These are phyloP conservation scores for Escallonia rubra DNA, from an alignment of 129 eudicot species.

Conservation along the genomic window DNA sequence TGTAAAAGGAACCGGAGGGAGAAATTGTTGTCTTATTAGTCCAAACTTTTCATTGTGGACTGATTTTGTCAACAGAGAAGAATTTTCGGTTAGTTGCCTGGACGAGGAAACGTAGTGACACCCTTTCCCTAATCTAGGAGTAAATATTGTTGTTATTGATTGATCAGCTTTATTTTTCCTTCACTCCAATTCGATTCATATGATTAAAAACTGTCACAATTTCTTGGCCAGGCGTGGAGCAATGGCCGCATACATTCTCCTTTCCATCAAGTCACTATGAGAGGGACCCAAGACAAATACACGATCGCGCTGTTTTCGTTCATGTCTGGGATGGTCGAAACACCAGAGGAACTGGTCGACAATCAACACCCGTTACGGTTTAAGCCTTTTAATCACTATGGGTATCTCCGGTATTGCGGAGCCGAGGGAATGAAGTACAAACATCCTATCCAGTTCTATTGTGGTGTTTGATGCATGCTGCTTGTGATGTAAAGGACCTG, in stretches of 20 bases:
- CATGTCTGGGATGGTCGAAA: conserved; percentile 28
- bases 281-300: conserved; percentile 28
- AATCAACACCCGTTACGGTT: conserved; percentile 29
- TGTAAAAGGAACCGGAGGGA: too few species aligned
- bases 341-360: conserved; percentile 43
- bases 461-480: background rate
- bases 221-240: conserved; percentile 40
- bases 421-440: background rate
- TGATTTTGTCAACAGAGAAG: too few species aligned
- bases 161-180: too few species aligned
- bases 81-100: too few species aligned
- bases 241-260: conserved; percentile 40
- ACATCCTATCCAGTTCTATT: background rate
- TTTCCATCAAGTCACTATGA: conserved; percentile 39
- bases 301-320: conserved; percentile 38
- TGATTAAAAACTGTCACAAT: too few species aligned
- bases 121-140: too few species aligned
- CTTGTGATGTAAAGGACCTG: too few species aligned
- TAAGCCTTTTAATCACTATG: conserved; percentile 41
- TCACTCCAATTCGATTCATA: too few species aligned
- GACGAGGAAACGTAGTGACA: too few species aligned
- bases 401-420: conserved; percentile 16
- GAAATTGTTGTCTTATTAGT: too few species aligned
- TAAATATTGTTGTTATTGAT: too few species aligned
- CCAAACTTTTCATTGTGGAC: too few species aligned